These are phyloP conservation scores for Centrapalus pauciflorus DNA, from an alignment of 129 eudicot species.

Conservation along the genomic window DNA sequence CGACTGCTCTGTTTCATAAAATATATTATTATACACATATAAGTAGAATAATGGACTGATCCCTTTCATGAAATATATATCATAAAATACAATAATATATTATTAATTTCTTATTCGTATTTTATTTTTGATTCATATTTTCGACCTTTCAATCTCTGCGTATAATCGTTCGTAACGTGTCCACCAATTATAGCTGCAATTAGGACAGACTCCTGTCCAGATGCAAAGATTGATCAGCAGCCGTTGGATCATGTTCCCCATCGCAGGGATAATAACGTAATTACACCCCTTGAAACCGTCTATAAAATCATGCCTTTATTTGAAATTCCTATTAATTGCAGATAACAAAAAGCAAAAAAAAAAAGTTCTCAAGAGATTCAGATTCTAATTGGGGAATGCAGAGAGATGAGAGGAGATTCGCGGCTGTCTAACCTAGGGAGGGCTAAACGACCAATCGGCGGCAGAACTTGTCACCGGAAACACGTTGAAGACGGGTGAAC, in stretches of 20 bases:
- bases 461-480: constrained; percentile 44
- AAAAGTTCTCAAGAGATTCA: background rate
- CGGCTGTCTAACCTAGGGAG: constrained; percentile 30
- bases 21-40: too few species aligned
- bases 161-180: constrained; percentile 14
- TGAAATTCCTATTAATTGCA: background rate
- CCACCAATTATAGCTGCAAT: constrained; percentile 11
- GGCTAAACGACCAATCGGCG: constrained; percentile 23
- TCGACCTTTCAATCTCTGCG: constrained; percentile 9
- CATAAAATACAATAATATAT: too few species aligned
- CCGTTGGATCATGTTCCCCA: constrained; percentile 22
- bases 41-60: too few species aligned
- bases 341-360: constrained; percentile 5
- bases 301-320: background rate
- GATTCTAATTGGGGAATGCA: constrained; percentile 30
- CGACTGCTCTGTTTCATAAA: too few species aligned
- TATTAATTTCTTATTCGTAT: too few species aligned
- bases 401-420: constrained; percentile 38
- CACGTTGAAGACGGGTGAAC: constrained; percentile 44
- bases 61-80: too few species aligned
- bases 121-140: background rate
- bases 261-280: background rate
- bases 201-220: constrained; percentile 18
- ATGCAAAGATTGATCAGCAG: constrained; percentile 6
- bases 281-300: background rate